Evolutionary conservation across 192 early-diverging fungal genomes (phyloP), one percentile per base, ranked within the genome.

Genomic region (Backusella psychrophila): DNA sequence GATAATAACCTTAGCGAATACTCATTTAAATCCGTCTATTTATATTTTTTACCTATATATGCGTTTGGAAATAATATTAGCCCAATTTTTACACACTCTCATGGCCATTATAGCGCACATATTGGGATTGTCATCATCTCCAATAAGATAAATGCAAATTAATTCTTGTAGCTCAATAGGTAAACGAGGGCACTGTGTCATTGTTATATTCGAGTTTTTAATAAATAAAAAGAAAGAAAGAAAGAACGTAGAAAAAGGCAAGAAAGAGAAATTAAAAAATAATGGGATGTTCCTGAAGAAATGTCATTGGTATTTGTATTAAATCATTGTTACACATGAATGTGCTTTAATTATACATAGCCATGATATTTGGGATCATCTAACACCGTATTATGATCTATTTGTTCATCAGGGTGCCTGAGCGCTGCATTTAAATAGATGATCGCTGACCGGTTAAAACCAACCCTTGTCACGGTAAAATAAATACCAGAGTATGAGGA

Each of bases 1-100:
- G 31, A 65, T 11, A 65, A 59, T 8, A 17, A 23, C 3, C 5
- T 23, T 36, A 0, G 8, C 0, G 8, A 36, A 36, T 6, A 8
- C 36, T 36, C 36, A 26, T 26, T 63, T 63, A 63, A 21, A 63
- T 63, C 12, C 33, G 26, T 14, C 1, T 15, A 5, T 67, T n/a
- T 38, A 6, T 67, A 35, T n/a, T 67, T 67, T 14, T 19, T 34
- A 67, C 66, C 66, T 67, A n/a, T 67, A 67, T 5, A 67, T 36
- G 66, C 19, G 29, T 38, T 67, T 35, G 34, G 34, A 67, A n/a
- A 67, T 36, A 35, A 67, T 36, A 36, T 5, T 34, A 17, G 66
- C 66, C 66, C 66, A 67, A 19, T 34, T 67, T 67, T 67, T 67
- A n/a, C 66, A 67, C 19, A 67, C 66, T 36, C 66, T 36, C 11